A percentile compares a stretch with the other conserved stretches of the same genome.
These are phyloP conservation scores for Porphyrellus cyaneotinctus DNA, from an alignment of 768 basidiomycete genomes.

Conservation along the genomic window DNA sequence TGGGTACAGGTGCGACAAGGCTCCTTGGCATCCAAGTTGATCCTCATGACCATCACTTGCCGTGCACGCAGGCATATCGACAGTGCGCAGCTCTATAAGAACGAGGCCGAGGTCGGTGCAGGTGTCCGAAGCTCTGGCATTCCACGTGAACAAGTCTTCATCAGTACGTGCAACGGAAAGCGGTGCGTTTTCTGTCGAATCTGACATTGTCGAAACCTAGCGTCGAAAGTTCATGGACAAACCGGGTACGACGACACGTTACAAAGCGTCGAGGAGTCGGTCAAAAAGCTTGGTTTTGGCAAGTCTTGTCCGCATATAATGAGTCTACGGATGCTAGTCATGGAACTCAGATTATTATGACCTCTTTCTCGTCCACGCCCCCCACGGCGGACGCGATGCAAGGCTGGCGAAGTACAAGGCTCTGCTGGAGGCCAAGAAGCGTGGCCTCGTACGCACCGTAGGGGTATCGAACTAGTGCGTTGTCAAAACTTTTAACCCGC, in stretches of 20 bases:
- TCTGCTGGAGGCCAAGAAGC: conserved; percentile 31
- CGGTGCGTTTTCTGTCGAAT: not conserved
- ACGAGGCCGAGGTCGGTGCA: conserved; percentile 25
- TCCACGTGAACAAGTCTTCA: conserved; percentile 28
- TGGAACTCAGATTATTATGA: conserved; percentile 39
- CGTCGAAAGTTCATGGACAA: conserved; percentile 17
- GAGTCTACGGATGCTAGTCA: not conserved
- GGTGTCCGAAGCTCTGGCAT: conserved; percentile 22
- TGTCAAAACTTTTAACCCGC: not conserved
- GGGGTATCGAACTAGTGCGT: conserved; percentile 50
- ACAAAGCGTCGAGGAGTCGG: conserved; percentile 18
- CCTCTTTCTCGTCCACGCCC: conserved; percentile 45
- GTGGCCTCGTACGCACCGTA: conserved; percentile 36
- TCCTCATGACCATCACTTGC: not conserved
- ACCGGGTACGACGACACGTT: conserved; percentile 14
- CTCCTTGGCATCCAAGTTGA: not conserved
- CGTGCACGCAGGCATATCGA: conserved; percentile 22
- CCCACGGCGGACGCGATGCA: conserved; percentile 35
- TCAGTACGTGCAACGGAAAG: conserved; percentile 21
- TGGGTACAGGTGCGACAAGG: conserved; percentile 25
- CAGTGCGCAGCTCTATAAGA: conserved; percentile 22
- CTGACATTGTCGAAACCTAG: conserved; percentile 10
- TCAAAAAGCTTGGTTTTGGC: conserved; percentile 21
- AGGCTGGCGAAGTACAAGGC: conserved; percentile 41
- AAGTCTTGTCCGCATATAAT: not conserved